Evolutionary conservation across 2,329 filamentous ascomycete species (phyloP).

Genomic region (Pyricularia grisea): DNA sequence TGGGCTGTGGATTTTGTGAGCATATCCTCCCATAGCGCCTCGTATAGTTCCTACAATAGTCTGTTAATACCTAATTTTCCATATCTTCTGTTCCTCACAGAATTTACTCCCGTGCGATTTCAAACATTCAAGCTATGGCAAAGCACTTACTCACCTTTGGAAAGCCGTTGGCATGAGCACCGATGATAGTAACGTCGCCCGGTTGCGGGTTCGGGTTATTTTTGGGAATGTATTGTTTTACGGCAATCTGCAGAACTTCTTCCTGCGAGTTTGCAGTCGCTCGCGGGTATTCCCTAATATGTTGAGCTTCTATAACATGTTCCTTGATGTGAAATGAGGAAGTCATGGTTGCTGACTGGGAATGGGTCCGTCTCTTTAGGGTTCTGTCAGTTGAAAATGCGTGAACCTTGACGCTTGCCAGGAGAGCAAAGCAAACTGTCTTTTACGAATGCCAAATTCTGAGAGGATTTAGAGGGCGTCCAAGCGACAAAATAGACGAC

Average conservation of each 20-base stretch:
- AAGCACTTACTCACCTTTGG: conserved; percentile 58
- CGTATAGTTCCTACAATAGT: conserved; percentile 62
- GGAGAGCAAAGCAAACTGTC: not conserved
- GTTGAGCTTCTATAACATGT: conserved; percentile 63
- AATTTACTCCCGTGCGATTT: not conserved
- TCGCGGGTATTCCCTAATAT: conserved; percentile 73
- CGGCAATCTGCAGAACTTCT: conserved; percentile 59
- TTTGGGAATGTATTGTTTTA: conserved; percentile 82
- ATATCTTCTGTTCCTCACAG: not conserved
- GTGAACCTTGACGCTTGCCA: not conserved
- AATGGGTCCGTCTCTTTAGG: not conserved
- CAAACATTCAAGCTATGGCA: not conserved
- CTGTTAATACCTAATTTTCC: not conserved
- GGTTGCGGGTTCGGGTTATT: conserved; percentile 58
- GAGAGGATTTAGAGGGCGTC: not conserved
- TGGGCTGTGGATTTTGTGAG: conserved; percentile 44
- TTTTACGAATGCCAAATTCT: not conserved
- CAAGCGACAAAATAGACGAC: not conserved
- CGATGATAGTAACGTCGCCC: conserved; percentile 78
- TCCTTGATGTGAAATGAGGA: conserved; percentile 57
- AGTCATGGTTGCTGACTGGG: conserved; percentile 17
- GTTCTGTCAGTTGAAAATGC: not conserved
- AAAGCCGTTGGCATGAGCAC: conserved; percentile 84
- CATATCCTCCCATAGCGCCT: conserved; percentile 83
- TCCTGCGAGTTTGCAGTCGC: conserved; percentile 66